These are phyloP conservation scores for Coleophoma crateriformis DNA, from an alignment of 2,329 filamentous ascomycete genomes.

Conservation along the genomic window DNA sequence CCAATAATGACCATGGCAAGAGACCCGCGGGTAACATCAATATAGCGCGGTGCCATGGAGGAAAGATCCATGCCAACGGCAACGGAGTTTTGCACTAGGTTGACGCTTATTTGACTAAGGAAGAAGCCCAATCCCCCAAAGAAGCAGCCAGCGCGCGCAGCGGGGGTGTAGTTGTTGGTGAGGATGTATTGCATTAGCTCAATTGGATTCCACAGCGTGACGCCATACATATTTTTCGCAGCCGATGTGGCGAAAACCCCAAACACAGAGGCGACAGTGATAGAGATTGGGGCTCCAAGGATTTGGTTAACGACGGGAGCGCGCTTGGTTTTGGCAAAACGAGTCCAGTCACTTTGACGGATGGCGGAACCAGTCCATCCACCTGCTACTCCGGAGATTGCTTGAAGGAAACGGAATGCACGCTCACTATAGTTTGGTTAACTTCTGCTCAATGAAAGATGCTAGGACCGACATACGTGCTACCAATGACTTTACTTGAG, in stretches of 20 bases:
- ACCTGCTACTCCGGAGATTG: not conserved
- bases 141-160: not conserved
- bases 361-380: not conserved
- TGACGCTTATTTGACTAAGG: conserved; percentile 1
- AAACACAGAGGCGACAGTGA: too few species aligned
- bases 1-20: not conserved
- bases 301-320: too few species aligned
- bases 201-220: conserved; percentile 4
- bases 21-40: conserved; percentile 3
- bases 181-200: conserved; percentile 1
- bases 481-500: too few species aligned
- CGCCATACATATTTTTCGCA: conserved; percentile 3
- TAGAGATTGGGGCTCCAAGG: too few species aligned
- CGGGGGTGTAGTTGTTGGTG: conserved; percentile 2
- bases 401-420: too few species aligned
- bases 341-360: conserved; percentile 2
- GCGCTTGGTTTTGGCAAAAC: conserved; percentile 3
- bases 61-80: conserved; percentile 7
- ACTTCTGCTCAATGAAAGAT: too few species aligned
- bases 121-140: too few species aligned
- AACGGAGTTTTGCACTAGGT: conserved; percentile 2
- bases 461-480: too few species aligned
- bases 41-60: conserved; percentile 1
- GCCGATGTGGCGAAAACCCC: too few species aligned
- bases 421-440: too few species aligned